These are phyloP conservation scores for Aspergillus sp. DNA, from an alignment of 2,329 filamentous ascomycete species.

Conservation along the genomic window DNA sequence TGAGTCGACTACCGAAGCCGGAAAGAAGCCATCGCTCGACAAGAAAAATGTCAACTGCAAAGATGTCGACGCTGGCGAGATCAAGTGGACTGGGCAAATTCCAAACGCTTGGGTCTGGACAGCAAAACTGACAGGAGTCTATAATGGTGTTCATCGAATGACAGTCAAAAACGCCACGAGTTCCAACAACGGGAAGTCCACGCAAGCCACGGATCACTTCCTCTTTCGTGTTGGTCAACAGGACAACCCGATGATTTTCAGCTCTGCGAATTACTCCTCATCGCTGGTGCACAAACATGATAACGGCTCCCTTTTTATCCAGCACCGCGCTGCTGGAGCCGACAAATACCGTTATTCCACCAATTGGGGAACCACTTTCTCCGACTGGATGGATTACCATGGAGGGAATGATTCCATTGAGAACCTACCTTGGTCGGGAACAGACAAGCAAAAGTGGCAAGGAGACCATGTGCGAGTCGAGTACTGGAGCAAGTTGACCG, in stretches of 20 bases:
- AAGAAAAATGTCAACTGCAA: constrained; percentile 47
- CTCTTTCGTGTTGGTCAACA: constrained; percentile 59
- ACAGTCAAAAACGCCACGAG: constrained; percentile 56
- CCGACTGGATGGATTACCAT: constrained; percentile 57
- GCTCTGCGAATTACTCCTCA: constrained; percentile 59
- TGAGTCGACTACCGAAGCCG: constrained; percentile 53
- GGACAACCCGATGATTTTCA: constrained; percentile 62
- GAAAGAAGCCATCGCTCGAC: constrained; percentile 46
- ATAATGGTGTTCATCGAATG: constrained; percentile 61
- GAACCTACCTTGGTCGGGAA: constrained; percentile 58
- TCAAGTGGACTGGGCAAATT: constrained; percentile 51
- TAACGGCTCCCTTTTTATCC: constrained; percentile 49
- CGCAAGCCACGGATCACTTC: constrained; percentile 59
- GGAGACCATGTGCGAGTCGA: constrained; percentile 64
- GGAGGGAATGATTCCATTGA: constrained; percentile 51
- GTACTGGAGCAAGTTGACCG: constrained; percentile 61
- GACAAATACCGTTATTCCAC: constrained; percentile 63
- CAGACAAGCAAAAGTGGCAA: constrained; percentile 56
- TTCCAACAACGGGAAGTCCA: constrained; percentile 43
- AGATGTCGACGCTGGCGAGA: constrained; percentile 34
- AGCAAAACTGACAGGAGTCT: constrained; percentile 55
- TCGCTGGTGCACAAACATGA: constrained; percentile 50
- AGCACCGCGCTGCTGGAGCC: constrained; percentile 62
- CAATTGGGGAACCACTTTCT: constrained; percentile 61
- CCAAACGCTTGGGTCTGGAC: constrained; percentile 56